Base-by-base conservation (phyloP, 1,284 basidiomycete species). In the Leccinum glutinopallens region DNA sequence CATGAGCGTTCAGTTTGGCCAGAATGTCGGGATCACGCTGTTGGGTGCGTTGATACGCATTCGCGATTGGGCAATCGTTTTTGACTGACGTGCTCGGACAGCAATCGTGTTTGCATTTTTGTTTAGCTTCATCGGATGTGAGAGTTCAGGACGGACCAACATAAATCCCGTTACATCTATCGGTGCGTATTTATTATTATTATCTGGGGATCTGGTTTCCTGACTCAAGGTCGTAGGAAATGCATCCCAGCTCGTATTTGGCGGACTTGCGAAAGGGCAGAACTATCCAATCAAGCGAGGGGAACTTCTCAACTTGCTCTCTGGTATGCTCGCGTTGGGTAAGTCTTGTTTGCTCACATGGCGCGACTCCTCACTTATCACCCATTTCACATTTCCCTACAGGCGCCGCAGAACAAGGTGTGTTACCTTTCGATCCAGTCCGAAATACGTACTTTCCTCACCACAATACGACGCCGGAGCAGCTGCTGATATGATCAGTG, bases 401-500 rank as follows among this genome's bases (percentile, higher is more conserved):
- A 67, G 66, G 68, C 35, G 60, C 68, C 39, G 60, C 62, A 19
- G 68, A 70, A 43, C 68, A 68, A 62, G 66, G 70, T 62, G 55
- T 46, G 39, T 55, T 29, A 32, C 35, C 17, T 9, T 67, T 29
- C 17, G 9, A 43, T 39, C 35, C 43, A 39, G 15, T 55, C 37
- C 15, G 19, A 17, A 46, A 63, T 41, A 29, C 29, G 62, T 25
- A 5, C n/a, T 41, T 37, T 66, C 64, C 43, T 25, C 46, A 3
- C n/a, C 25, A 54, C 9, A 54, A 54, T 22, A 37, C 37, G 39
- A 66, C 25, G 19, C 37, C 2, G 39, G 19, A 22, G 60, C 62
- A 73, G 80, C 86, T 25, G 77, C 83, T 59, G 89, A 91, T 74
- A 90, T 91, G 89, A 86, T 87, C 65, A 85, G 88, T 65, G 90